Conservation (phyloP, 176 grass and related monocot species). For the Eleusine indica region DNA sequence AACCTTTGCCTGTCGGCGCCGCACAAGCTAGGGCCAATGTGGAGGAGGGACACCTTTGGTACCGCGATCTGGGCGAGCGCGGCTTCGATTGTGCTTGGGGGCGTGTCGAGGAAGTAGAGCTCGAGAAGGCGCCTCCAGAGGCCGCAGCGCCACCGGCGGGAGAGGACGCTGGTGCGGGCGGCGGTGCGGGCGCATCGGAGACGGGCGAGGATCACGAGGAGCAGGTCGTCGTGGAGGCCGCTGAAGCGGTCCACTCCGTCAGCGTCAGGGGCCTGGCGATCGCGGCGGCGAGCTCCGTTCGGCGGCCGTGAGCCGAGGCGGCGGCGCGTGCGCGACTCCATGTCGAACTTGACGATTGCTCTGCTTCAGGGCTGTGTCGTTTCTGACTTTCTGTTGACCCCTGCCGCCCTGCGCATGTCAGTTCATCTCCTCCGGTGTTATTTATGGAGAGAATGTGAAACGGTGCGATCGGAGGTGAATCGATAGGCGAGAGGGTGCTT, state of each 20-base stretch:
- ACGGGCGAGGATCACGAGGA: slow-evolving; percentile 21
- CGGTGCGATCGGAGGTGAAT: no score
- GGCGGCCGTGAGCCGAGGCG: background rate
- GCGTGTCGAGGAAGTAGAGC: background rate
- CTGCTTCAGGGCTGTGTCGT: no score
- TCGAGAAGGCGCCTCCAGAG: slow-evolving; percentile 17
- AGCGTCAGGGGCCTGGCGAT: background rate
- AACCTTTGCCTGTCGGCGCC: background rate
- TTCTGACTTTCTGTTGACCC: no score
- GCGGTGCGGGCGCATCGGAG: slow-evolving; percentile 10
- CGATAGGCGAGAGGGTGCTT: no score
- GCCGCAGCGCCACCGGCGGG: slow-evolving; percentile 10
- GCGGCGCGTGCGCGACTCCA: background rate
- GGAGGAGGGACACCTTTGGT: slow-evolving; percentile 2
- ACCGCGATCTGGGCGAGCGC: background rate
- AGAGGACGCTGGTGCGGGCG: background rate
- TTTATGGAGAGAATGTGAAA: no score
- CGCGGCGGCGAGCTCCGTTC: background rate
- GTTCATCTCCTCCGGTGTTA: no score
- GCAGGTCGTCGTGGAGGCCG: slow-evolving; percentile 14
- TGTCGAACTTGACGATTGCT: background rate
- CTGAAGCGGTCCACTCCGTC: slow-evolving; percentile 16
- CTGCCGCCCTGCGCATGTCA: no score
- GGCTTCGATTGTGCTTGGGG: background rate
- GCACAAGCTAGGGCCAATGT: background rate